Conservation (phyloP, 139 green algal species). For the Chlorella vulgaris region DNA sequence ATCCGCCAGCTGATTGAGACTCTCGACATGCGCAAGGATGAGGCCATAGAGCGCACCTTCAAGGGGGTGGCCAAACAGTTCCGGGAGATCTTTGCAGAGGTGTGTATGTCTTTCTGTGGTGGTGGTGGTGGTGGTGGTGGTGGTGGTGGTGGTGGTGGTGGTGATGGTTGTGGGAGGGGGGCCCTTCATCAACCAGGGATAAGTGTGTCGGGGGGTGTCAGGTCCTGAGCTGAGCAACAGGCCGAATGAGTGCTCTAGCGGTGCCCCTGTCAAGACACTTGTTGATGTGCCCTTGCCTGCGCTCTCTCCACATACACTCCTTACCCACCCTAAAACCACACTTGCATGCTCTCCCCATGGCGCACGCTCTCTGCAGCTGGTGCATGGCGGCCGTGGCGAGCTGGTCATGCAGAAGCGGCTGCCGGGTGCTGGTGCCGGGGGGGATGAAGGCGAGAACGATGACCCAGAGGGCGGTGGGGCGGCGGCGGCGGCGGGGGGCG, state of each 20-base stretch:
- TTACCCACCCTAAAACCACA: too few relatives aligned
- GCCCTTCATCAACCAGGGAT: neutral
- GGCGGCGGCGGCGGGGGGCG: neutral
- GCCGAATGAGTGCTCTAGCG: too few relatives aligned
- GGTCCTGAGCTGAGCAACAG: too few relatives aligned
- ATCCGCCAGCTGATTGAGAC: conserved; percentile 82
- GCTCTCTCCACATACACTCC: too few relatives aligned
- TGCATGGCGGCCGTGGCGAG: conserved; percentile 77
- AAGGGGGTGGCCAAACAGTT: conserved; percentile 96
- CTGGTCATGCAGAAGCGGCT: conserved; percentile 86
- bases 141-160: too few relatives aligned
- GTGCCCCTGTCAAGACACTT: too few relatives aligned
- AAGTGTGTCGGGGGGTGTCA: too few relatives aligned
- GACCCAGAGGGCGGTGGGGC: conserved; percentile 53
- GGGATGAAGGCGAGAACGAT: conserved; percentile 49
- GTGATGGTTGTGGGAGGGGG: neutral
- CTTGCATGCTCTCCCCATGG: too few relatives aligned
- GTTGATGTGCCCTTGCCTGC: too few relatives aligned
- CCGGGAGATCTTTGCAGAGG: conserved; percentile 84
- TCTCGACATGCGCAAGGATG: conserved; percentile 96
- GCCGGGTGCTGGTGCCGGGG: neutral
- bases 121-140: too few relatives aligned
- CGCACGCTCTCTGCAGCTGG: conserved; percentile 69
- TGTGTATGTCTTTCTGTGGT: too few relatives aligned
- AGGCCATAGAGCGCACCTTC: conserved; percentile 98